A percentile compares a stretch with the other conserved stretches of the same genome.
These are phyloP conservation scores for Pelargonium australe DNA, from an alignment of 441 rosid genomes.

Conservation along the genomic window DNA sequence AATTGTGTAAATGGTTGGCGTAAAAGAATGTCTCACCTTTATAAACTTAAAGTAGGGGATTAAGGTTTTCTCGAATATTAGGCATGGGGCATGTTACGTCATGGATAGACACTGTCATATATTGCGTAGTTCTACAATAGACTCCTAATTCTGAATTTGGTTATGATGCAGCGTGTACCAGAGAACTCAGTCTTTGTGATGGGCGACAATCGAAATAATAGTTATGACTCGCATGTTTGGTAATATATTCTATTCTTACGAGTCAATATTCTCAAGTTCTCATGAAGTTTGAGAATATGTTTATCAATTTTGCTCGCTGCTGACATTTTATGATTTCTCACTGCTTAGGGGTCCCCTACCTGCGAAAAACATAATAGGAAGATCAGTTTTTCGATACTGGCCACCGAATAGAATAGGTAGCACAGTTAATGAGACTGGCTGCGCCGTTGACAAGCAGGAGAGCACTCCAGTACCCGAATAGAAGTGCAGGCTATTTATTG, in stretches of 20 bases:
- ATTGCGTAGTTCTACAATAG: neutral
- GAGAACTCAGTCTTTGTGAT: slow-evolving; percentile 83
- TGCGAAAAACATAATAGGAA: slow-evolving; percentile 78
- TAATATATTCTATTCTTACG: slow-evolving; percentile 23
- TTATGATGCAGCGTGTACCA: slow-evolving; percentile 54
- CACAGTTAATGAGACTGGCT: slow-evolving; percentile 51
- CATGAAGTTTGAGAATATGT: neutral
- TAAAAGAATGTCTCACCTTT: neutral
- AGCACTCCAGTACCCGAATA: slow-evolving; percentile 20
- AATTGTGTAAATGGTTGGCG: neutral
- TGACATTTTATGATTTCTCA: slow-evolving; percentile 13
- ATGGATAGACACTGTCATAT: neutral
- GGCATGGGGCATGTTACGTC: neutral
- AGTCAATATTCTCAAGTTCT: slow-evolving; percentile 11
- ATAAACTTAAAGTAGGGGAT: neutral
- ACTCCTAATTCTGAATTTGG: slow-evolving; percentile 10
- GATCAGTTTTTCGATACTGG: slow-evolving; percentile 88
- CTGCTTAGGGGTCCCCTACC: slow-evolving; percentile 79
- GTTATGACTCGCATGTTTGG: slow-evolving; percentile 96
- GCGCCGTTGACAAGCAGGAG: slow-evolving; percentile 53
- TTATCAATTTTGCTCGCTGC: neutral
- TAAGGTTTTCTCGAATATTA: neutral
- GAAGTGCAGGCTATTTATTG: neutral
- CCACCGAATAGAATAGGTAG: slow-evolving; percentile 76
- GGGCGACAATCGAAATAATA: slow-evolving; percentile 96